Base-by-base conservation (phyloP, 768 basidiomycete genomes). In the Mycena sanguinolenta region DNA sequence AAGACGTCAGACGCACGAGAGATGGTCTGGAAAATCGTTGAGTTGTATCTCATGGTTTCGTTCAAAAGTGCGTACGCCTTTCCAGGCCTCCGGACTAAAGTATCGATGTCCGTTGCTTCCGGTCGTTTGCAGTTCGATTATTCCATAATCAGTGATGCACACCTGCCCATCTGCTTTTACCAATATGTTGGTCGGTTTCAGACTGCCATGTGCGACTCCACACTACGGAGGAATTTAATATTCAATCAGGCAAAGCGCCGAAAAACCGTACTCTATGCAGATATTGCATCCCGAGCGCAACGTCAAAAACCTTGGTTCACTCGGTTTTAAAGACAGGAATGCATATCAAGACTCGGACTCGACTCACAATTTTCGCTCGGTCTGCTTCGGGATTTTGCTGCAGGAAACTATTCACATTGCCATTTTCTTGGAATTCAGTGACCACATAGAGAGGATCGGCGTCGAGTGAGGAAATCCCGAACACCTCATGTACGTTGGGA, bases 61-160 rank as follows among this genome's bases (percentile, higher is more conserved):
- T 23, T 28, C 28, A 9, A 39, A n/a, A 52, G 34, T 16, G 73
- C 77, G 58, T 55, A 79, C 77, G 27, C 77, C 78, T 67, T 79
- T 79, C 78, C 77, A 78, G 9, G 73, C 73, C 55, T 79, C 78
- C 5, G 78, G 78, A 32, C 78, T 79, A 34, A 74, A 74, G 66
- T 79, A 79, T 54, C 77, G 58, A 62, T 77, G 75, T 3, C 74
- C 75, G n/a, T 62, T 34, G 52, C 75, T 75, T 36, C 59, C 67
- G 21, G 69, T 67, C 4, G 69, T 69, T 49, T 75, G 72, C 10
- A 78, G 58, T 61, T 76, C 74, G 17, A 76, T 65, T 72, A 79
- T 74, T n/a, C 72, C 74, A 62, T 67, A 76, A 63, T 79, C 78
- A 5, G 76, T 61, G 5, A 78, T 57, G 59, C 68, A 76, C 1